Evolutionary conservation across 2,329 filamentous ascomycete species (phyloP), one percentile per base, ranked within the genome.

Genomic region (Aureobasidium sp.): DNA sequence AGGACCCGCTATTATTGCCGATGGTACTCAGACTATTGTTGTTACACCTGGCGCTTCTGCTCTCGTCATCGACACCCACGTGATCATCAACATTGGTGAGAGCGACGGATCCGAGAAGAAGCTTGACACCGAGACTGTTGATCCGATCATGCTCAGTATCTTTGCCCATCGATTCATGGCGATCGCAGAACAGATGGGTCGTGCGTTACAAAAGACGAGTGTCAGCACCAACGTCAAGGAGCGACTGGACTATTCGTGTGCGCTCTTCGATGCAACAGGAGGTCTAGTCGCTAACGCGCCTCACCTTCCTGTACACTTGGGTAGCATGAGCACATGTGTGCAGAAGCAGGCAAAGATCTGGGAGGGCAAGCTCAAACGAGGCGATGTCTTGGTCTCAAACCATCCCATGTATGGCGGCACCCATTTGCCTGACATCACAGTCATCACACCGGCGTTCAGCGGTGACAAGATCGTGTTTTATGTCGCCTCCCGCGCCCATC

Each of bases 101-200:
- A 67, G 63, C 11, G 77, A 82, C 71, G 64, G 71, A 59, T 65
- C 79, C 70, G 75, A 82, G 17, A 78, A 77, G 64, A 76, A 79
- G 63, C 72, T 80, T 42, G 76, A 75, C 53, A 79, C 78, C 15
- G 79, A 79, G 47, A 82, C 85, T 62, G 85, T 90, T 0, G 87
- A 92, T 70, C 89, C 89, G 0, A 89, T 92, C 66, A 81, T 90
- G 76, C 80, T 93, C 2, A 88, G 85, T 69, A 88, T 93, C 63
- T 92, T 93, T 67, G 87, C 87, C 0, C 88, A 92, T 71, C 82
- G 89, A 8, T 93, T 93, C 74, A 93, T 92, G 89, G 86, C 87
- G 7, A 91, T 92, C 67, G 89, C 89, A 1, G 89, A 93, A 73
- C 89, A 92, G 70, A 92, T 93, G 89, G 89, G 89, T 0, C 79